These are phyloP conservation scores for Hymenoscyphus albidus DNA, from an alignment of 2,329 filamentous ascomycete species.

Conservation along the genomic window DNA sequence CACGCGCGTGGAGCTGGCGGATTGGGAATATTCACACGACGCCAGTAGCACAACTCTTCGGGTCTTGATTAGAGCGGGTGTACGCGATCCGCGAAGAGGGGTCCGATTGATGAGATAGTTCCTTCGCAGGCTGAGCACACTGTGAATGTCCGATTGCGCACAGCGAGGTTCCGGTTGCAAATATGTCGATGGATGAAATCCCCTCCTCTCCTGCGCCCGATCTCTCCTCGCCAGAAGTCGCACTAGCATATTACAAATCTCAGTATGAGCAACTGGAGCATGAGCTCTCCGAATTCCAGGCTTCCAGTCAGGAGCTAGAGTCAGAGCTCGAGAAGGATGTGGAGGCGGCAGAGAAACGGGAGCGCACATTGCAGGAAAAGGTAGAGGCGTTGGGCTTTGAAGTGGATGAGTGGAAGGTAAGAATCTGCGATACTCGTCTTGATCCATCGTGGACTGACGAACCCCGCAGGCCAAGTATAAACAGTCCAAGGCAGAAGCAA, in stretches of 20 bases:
- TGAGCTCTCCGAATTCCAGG: conserved; percentile 89
- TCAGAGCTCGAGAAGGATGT: conserved; percentile 94
- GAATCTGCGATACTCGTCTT: conserved; percentile 27
- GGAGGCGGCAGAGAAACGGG: conserved; percentile 89
- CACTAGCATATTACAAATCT: conserved; percentile 88
- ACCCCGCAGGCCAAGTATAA: conserved; percentile 79
- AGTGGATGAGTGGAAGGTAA: conserved; percentile 97
- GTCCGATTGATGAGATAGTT: background rate
- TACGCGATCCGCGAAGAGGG: conserved; percentile 6
- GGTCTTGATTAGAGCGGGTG: conserved; percentile 9
- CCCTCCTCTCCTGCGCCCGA: conserved; percentile 60
- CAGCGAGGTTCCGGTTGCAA: conserved; percentile 8
- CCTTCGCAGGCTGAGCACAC: conserved; percentile 5
- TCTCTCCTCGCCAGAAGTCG: conserved; percentile 60
- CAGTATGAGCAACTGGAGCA: conserved; percentile 91
- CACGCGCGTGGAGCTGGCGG: conserved; percentile 16
- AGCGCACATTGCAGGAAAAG: conserved; percentile 80
- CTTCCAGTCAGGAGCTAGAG: conserved; percentile 90
- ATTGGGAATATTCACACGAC: conserved; percentile 20
- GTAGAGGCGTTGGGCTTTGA: conserved; percentile 81
- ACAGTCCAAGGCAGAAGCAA: conserved; percentile 86
- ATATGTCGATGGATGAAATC: conserved; percentile 42
- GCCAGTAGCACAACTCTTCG: conserved; percentile 14
- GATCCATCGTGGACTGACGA: conserved; percentile 14
- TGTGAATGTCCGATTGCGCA: conserved; percentile 12